A percentile compares a stretch with the other conserved stretches of the same genome.
Conservation (phyloP, 371 early-diverging fungal genomes). For the Mortierella sp. region DNA sequence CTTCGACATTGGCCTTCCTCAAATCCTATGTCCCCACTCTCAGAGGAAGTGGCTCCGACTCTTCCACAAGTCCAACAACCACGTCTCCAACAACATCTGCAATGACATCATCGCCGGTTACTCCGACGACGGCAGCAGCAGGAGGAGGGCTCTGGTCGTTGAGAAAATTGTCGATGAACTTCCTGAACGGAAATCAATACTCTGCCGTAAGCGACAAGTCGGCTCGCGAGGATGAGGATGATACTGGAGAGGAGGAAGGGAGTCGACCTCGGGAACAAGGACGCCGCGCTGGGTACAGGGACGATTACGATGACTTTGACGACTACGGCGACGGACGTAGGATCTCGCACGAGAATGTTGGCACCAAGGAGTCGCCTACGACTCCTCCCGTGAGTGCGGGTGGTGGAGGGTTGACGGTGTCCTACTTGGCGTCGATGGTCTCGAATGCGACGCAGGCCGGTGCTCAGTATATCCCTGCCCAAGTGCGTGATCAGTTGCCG, state of each 20-base stretch:
- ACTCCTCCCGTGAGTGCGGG: not conserved
- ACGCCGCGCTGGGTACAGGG: not conserved
- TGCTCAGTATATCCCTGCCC: not conserved
- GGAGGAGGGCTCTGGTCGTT: conserved; percentile 40
- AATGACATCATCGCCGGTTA: not conserved
- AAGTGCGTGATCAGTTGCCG: not conserved
- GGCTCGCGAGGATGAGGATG: conserved; percentile 1
- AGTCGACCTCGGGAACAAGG: not conserved
- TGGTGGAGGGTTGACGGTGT: not conserved
- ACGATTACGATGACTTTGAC: not conserved
- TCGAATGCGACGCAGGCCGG: not conserved
- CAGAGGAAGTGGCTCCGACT: conserved; percentile 9
- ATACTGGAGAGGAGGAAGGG: not conserved
- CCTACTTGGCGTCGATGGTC: not conserved
- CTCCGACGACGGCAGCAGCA: not conserved
- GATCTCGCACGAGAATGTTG: not conserved
- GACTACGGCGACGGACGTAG: not conserved
- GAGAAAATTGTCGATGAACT: conserved; percentile 32
- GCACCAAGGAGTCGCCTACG: not conserved
- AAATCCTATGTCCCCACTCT: conserved; percentile 42
- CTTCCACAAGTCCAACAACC: not conserved
- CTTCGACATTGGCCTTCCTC: conserved; percentile 28
- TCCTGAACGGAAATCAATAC: conserved; percentile 38
- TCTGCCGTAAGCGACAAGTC: not conserved
- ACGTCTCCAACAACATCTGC: not conserved